phyloP scores from a whole-genome alignment of 768 basidiomycete genomes.

The Boletus vinaceobasis region DNA sequence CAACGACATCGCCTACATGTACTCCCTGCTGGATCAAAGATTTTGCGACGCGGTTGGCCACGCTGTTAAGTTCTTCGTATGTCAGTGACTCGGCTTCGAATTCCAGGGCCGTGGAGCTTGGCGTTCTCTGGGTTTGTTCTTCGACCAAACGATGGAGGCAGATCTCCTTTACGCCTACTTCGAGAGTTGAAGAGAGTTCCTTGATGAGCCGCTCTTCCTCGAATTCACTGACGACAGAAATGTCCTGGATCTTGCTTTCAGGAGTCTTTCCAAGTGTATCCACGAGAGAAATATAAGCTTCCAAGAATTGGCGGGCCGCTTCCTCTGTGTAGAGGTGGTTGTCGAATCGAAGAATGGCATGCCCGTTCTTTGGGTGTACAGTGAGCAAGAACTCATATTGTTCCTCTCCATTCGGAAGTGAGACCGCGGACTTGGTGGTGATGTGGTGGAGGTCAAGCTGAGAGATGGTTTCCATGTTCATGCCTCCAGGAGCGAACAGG shows the following conservation, averaged over 20 bases:
- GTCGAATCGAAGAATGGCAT: conserved; percentile 27
- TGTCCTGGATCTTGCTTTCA: conserved; percentile 14
- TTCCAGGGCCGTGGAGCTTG: conserved; percentile 21
- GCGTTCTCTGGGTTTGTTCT: conserved; percentile 19
- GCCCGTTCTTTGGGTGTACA: conserved; percentile 23
- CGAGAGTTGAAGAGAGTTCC: conserved; percentile 21
- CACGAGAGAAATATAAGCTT: conserved; percentile 28
- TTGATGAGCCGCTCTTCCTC: conserved; percentile 23
- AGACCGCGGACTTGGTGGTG: conserved; percentile 12
- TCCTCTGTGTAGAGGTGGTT: conserved; percentile 29
- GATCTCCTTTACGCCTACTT: conserved; percentile 11
- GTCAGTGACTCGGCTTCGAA: conserved; percentile 30
- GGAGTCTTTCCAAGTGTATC: conserved; percentile 19
- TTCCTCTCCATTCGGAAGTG: conserved; percentile 30
- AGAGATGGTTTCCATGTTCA: conserved; percentile 26
- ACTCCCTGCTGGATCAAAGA: conserved; percentile 27
- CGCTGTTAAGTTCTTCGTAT: conserved; percentile 30
- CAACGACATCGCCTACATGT: conserved; percentile 22
- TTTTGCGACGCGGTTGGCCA: conserved; percentile 33
- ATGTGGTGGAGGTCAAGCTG: conserved; percentile 19
- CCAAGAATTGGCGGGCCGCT: conserved; percentile 29
- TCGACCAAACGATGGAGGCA: conserved; percentile 20
- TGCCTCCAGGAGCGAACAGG: conserved; percentile 29
- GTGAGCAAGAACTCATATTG: conserved; percentile 23
- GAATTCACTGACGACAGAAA: conserved; percentile 12